Evolutionary conservation across 2,329 filamentous ascomycete genomes (phyloP), one percentile per base, ranked within the genome.

Genomic region (Pseudogymnoascus sp.): DNA sequence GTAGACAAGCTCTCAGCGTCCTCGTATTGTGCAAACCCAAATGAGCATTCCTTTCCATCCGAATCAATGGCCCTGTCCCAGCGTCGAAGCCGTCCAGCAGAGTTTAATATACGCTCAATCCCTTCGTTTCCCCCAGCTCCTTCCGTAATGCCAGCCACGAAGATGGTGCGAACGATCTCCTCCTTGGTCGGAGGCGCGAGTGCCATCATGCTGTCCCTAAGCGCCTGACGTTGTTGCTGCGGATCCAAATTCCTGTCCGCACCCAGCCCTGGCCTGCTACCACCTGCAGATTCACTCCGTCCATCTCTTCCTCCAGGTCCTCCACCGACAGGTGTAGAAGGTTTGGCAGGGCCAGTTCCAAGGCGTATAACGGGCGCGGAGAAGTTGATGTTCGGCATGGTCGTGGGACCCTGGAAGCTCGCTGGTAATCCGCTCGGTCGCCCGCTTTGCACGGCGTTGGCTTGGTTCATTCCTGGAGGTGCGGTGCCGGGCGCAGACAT

Each of bases 371-470:
- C 92, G 62, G 93, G 92, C 36, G 94, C 94, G 71, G 90, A 96
- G 79, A 97, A 96, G 78, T 99, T 97, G 79, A 99, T 96, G 74
- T 96, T 95, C 59, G 93, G 92, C 82, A 97, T 90, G 72, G 94
- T 96, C 59, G 89, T 80, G 8, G 93, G 92, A 58, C 91, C 85
- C 78, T 95, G 90, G 76, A 96, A 97, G 74, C 86, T 90, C 63
- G 86, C 79, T 64, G 90, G 91, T 66, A 96, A 86, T 70, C 85
- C 86, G 74, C 84, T 89, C 73, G 89, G 89, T 79, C 89, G 86
- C 78, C 87, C 89, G 77, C 89, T 83, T 78, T 90, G 88, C 69
- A 86, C 82, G 72, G 81, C 80, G 74, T 84, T 89, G 71, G 85
- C 80, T 79, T 88, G 88, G 72, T 88, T 87, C 75, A 93, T 84